phyloP scores from a whole-genome alignment of 2,329 filamentous ascomycete species.

The Fusarium torreyae region DNA sequence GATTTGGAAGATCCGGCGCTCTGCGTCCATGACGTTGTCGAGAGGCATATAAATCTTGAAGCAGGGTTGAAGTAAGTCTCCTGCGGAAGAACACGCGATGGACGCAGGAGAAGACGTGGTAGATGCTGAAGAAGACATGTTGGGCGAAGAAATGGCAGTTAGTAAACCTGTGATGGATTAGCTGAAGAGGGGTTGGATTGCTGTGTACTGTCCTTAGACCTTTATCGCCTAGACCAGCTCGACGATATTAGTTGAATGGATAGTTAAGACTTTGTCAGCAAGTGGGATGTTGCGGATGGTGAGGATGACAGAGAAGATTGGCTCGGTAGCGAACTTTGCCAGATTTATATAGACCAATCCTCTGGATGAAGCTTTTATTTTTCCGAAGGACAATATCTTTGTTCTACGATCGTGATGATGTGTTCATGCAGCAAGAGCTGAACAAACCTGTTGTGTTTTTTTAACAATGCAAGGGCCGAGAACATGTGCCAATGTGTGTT shows the following conservation, averaged over 20 bases:
- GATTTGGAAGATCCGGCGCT: slow-evolving; percentile 9
- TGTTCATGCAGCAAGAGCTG: neutral
- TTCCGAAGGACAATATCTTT: neutral
- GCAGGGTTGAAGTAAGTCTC: neutral
- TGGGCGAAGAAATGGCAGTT: neutral
- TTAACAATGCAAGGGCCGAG: neutral
- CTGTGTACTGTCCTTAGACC: neutral
- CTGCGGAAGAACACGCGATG: no score
- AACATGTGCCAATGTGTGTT: neutral
- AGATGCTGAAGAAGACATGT: slow-evolving; percentile 6
- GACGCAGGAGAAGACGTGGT: neutral
- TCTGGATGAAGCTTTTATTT: neutral
- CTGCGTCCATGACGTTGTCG: neutral
- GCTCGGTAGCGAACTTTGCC: neutral
- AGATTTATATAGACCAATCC: neutral
- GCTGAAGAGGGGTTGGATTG: neutral
- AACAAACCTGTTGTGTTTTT: neutral
- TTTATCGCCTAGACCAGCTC: slow-evolving; percentile 8
- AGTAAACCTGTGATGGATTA: neutral
- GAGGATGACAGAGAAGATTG: slow-evolving; percentile 1
- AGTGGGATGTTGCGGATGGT: neutral
- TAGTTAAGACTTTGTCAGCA: slow-evolving; percentile 9
- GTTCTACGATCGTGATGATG: neutral
- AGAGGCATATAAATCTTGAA: slow-evolving; percentile 30
- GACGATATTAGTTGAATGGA: slow-evolving; percentile 1